Evolutionary conservation across 441 rosid genomes (phyloP).

Genomic region (Gossypium davidsonii): DNA sequence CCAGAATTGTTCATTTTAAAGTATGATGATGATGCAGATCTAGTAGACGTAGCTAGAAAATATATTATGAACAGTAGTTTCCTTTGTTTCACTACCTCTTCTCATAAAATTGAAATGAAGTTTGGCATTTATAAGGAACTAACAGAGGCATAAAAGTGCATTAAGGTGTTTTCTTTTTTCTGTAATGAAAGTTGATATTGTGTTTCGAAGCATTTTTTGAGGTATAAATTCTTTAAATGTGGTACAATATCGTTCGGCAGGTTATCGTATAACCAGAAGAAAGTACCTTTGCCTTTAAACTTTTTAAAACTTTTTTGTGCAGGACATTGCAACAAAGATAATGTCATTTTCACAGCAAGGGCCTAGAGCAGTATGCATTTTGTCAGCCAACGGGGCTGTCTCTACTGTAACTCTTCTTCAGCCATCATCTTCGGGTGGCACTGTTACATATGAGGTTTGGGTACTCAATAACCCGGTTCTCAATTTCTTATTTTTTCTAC

Average conservation of each 20-base stretch:
- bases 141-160: background rate
- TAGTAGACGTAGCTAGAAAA: background rate
- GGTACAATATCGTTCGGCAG: background rate
- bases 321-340: conserved; percentile 85
- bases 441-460: conserved; percentile 72
- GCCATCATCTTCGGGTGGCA: conserved; percentile 66
- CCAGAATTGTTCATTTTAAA: background rate
- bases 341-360: conserved; percentile 78
- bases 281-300: conserved; percentile 6
- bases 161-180: background rate
- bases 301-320: conserved; percentile 7
- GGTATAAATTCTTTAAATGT: background rate
- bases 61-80: no score
- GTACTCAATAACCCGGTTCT: background rate
- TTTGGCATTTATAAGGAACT: background rate
- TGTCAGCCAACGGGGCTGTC: conserved; percentile 85
- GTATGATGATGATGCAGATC: background rate
- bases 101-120: background rate
- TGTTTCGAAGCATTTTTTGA: background rate
- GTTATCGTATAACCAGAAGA: background rate
- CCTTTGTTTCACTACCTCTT: no score
- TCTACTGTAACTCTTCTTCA: conserved; percentile 69
- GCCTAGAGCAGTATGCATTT: conserved; percentile 61
- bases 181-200: background rate
- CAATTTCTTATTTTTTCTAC: background rate